Evolutionary conservation across 2,329 filamentous ascomycete genomes (phyloP), one percentile per base, ranked within the genome.

Genomic region (Penicillium griseofulvum): DNA sequence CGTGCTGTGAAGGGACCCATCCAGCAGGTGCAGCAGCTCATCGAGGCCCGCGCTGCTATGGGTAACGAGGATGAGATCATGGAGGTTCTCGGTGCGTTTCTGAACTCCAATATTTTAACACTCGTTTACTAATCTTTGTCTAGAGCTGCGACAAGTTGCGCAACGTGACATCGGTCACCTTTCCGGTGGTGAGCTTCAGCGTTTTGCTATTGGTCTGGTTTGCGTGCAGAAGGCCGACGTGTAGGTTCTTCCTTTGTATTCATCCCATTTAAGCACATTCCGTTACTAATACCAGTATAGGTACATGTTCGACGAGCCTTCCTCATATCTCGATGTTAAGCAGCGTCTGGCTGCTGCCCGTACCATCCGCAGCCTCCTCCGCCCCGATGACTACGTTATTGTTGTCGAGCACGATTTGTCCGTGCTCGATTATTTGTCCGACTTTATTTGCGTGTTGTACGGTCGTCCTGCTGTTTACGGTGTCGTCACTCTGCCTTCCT

Each of bases 251-350:
- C 17, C 10, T 26, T 26, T n/a, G 31, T n/a, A 16, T 47, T 5
- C 16, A 43, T 57, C 24, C 8, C 37, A 45, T 41, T 41, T 41
- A 3, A 38, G 2, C 55, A 37, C 26, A 10, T 11, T 46, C 31
- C 5, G 14, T 34, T 36, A 37, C 63, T 67, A 43, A 71, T 49
- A 42, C 31, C 10, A 4, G n/a, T 47, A 8, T 63, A 84, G 79
- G 11, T 99, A 99, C 83, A 97, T 99, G 94, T 99, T 99, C 70
- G 94, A 99, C 76, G 94, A 99, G 80, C 95, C 95, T 17, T 97
- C 93, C 38, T 99, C 94, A 36, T 99, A 97, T 77, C 85, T 99
- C 55, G 95, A 99, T 88, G 94, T 99, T 72, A 97, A 97, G 84
- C 94, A 99, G 79, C 90, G 94, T 87, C 81, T 99, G 65, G 89